Conservation (phyloP, 331 rosid genomes). For the Malus hybrid region DNA sequence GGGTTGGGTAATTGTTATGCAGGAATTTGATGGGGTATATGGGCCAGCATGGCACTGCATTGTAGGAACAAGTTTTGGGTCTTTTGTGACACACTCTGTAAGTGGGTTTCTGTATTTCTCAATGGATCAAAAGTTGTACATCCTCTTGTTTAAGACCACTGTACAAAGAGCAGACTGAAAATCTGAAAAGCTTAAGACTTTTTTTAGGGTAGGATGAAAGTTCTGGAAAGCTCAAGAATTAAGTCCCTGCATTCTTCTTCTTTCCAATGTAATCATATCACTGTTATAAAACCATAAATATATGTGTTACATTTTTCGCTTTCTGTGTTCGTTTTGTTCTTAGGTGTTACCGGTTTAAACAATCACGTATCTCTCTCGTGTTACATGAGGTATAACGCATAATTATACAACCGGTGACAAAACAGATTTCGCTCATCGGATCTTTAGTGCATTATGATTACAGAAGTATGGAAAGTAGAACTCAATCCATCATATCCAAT, state of each 20-base stretch:
- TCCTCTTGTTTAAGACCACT: conserved; percentile 76
- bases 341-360: background rate
- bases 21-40: conserved; percentile 94
- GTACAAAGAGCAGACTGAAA: conserved; percentile 76
- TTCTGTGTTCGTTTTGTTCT: background rate
- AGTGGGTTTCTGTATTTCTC: conserved; percentile 94
- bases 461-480: background rate
- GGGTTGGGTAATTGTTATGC: conserved; percentile 16
- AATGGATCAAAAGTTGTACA: conserved; percentile 69
- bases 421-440: too few relatives aligned
- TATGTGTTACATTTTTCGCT: background rate
- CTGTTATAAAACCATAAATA: background rate
- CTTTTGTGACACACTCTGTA: conserved; percentile 93
- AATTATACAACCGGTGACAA: too few relatives aligned
- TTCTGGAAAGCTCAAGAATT: background rate
- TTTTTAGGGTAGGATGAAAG: conserved; percentile 18
- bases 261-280: background rate
- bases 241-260: background rate
- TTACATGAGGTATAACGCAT: background rate
- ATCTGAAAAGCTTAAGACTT: background rate
- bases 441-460: background rate
- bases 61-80: conserved; percentile 75
- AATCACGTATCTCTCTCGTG: too few relatives aligned
- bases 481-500: background rate
- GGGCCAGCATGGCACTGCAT: conserved; percentile 99